Evolutionary conservation across 1,284 basidiomycete genomes (phyloP).

Genomic region (Hemileia vastatrix): DNA sequence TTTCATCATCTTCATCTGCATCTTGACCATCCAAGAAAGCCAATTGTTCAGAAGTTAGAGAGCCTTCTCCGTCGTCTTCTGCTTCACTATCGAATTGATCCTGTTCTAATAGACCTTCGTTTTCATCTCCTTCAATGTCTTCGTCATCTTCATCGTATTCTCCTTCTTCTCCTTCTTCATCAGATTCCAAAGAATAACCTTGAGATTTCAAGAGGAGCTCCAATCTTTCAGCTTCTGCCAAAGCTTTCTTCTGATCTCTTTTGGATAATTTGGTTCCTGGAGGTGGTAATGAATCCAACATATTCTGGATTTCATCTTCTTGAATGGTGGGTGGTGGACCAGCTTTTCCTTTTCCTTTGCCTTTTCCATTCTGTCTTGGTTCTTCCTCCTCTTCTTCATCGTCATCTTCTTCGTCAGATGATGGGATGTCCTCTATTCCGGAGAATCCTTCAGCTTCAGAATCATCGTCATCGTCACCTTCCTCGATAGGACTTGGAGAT

Average conservation of each 20-base stretch:
- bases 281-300: slow-evolving; percentile 31
- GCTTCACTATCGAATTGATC: slow-evolving; percentile 19
- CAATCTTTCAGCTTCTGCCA: slow-evolving; percentile 41
- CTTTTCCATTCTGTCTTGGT: slow-evolving; percentile 6
- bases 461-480: slow-evolving; percentile 10
- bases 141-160: slow-evolving; percentile 26
- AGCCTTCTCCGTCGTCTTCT: slow-evolving; percentile 21
- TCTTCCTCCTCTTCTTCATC: slow-evolving; percentile 27
- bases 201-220: slow-evolving; percentile 40
- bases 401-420: slow-evolving; percentile 28
- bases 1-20: slow-evolving; percentile 25
- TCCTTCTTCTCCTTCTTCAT: slow-evolving; percentile 19
- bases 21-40: slow-evolving; percentile 27
- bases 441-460: slow-evolving; percentile 22
- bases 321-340: background rate
- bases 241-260: slow-evolving; percentile 21
- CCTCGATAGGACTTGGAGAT: slow-evolving; percentile 1
- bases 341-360: slow-evolving; percentile 18
- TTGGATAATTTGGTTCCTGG: no score
- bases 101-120: slow-evolving; percentile 32
- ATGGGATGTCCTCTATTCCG: slow-evolving; percentile 24
- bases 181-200: slow-evolving; percentile 35
- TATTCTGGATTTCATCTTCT: background rate
- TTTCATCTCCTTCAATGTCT: slow-evolving; percentile 23
- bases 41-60: slow-evolving; percentile 11